These are phyloP conservation scores for Phytophthora nicotianae DNA, from an alignment of 352 stramenopile genomes.

Conservation along the genomic window DNA sequence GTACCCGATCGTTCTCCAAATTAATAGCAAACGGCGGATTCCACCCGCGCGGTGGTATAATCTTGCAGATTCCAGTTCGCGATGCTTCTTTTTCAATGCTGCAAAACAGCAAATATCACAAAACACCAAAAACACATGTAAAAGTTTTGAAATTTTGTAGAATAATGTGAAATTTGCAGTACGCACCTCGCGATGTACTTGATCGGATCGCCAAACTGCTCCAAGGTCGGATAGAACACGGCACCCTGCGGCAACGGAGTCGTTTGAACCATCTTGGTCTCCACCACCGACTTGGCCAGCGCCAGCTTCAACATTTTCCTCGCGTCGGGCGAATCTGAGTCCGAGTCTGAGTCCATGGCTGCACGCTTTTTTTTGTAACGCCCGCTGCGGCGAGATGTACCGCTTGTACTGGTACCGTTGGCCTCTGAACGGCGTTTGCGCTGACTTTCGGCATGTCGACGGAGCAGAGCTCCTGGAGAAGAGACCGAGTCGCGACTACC, in stretches of 20 bases:
- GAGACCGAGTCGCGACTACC: constrained; percentile 17
- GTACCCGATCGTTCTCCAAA: constrained; percentile 50
- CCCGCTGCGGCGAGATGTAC: constrained; percentile 34
- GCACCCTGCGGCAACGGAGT: constrained; percentile 41
- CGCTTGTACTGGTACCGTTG: constrained; percentile 32
- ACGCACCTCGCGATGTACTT: constrained; percentile 85
- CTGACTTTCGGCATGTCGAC: constrained; percentile 32
- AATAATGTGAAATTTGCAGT: background rate
- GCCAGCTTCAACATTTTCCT: constrained; percentile 74
- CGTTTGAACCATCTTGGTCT: constrained; percentile 49
- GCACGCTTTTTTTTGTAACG: constrained; percentile 49
- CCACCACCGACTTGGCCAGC: constrained; percentile 51
- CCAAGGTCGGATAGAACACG: constrained; percentile 82
- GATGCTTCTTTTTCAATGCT: constrained; percentile 68
- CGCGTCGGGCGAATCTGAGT: constrained; percentile 30
- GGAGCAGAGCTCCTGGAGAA: constrained; percentile 22
- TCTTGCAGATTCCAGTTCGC: constrained; percentile 96
- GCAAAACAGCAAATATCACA: constrained; percentile 10
- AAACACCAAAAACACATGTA: background rate
- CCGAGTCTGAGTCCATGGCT: constrained; percentile 23
- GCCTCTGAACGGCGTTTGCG: constrained; percentile 1
- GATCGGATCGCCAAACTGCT: constrained; percentile 89
- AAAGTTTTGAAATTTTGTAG: background rate
- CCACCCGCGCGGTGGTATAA: constrained; percentile 96
- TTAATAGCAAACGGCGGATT: constrained; percentile 80